Conservation (phyloP, 495 filamentous ascomycete genomes). For the Aspergillus conjunctus region DNA sequence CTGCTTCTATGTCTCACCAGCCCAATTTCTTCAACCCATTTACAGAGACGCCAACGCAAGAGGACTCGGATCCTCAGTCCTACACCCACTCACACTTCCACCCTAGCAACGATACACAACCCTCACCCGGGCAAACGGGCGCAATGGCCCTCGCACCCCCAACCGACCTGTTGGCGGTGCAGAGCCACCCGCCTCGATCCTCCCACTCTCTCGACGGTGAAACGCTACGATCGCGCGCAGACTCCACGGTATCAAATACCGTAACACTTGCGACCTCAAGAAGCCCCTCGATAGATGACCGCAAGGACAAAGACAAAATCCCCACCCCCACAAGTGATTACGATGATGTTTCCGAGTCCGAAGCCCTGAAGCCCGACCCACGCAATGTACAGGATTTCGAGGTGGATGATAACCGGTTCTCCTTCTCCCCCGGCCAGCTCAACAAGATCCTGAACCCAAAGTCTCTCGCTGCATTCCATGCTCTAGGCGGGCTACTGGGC, state of each 20-base stretch:
- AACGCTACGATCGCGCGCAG: slow-evolving; percentile 50
- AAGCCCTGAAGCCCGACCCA: slow-evolving; percentile 67
- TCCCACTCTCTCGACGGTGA: slow-evolving; percentile 52
- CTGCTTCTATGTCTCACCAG: neutral
- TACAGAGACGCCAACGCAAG: neutral
- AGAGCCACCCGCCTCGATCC: slow-evolving; percentile 35
- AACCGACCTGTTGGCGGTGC: slow-evolving; percentile 33
- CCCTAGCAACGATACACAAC: slow-evolving; percentile 7
- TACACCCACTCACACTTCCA: neutral
- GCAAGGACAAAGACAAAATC: slow-evolving; percentile 29
- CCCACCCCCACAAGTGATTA: slow-evolving; percentile 22
- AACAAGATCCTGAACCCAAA: slow-evolving; percentile 78
- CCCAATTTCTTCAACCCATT: neutral
- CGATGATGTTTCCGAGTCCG: slow-evolving; percentile 49
- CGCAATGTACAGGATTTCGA: slow-evolving; percentile 65
- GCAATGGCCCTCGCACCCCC: slow-evolving; percentile 30
- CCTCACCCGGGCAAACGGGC: slow-evolving; percentile 29
- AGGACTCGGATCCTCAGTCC: neutral
- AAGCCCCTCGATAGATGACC: slow-evolving; percentile 42
- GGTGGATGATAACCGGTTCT: slow-evolving; percentile 68
- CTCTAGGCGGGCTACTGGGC: slow-evolving; percentile 66
- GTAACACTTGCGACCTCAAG: slow-evolving; percentile 45
- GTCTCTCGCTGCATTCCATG: slow-evolving; percentile 67
- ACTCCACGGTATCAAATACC: slow-evolving; percentile 49
- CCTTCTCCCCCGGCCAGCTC: slow-evolving; percentile 68